Evolutionary conservation across 1,284 basidiomycete genomes (phyloP), one percentile per base, ranked within the genome.

Genomic region (Chalciporus sp.): DNA sequence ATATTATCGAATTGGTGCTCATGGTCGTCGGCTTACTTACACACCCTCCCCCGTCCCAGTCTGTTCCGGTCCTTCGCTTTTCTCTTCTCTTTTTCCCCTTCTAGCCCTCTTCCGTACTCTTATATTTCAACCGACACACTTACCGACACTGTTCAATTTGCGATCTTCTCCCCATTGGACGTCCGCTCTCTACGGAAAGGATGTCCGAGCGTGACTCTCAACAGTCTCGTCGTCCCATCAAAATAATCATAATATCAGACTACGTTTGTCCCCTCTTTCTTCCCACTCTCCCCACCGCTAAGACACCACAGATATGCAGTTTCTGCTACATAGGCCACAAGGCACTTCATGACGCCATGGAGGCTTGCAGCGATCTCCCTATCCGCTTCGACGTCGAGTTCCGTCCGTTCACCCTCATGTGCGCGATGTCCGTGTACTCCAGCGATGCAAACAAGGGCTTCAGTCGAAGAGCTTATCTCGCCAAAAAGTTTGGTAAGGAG

Each of bases 241-340:
- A 84, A 70, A 69, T 90, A 54, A 82, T 84, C 52, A 77, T 90
- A 62, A 80, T 90, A 65, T 88, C 83, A 52, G 88, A 90, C 72
- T 82, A 88, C 55, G 86, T 87, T 61, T 64, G 85, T 76, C 4
- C 17, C 50, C 19, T 50, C 47, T n/a, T 51, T 51, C 45, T 44
- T 10, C 51, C 41, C 37, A 51, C 52, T 23, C 55, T 44, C 39
- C 12, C 50, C 50, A 41, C 47, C 14, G 7, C 55, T 56, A 55
- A 57, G 17, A 44, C 19, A 33, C 17, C 26, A 19, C 63, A 90
- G 88, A 74, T 79, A 44, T 91, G 89, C 67, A 77, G 80, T 52
- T 90, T 86, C 74, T 91, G 88, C 70, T 89, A 84, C 70, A 80
- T 93, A 58, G 84, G 82, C 12, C 82, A 86, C 69, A 82, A 84